These are phyloP conservation scores for Ormosia semicastrata DNA, from an alignment of 306 rosid species.

Conservation along the genomic window DNA sequence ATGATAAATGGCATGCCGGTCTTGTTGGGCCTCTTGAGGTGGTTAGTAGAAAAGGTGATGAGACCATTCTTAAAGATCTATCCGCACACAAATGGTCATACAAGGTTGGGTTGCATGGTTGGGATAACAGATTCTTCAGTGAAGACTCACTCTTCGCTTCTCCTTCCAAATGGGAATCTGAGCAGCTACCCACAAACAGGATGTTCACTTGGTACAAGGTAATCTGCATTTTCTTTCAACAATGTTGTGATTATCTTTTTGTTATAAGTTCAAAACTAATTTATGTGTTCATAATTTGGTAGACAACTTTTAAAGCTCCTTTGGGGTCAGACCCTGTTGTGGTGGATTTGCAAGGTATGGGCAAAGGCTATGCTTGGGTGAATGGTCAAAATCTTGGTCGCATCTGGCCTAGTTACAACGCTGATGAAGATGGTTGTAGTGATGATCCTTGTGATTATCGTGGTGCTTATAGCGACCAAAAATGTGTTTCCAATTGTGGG, in stretches of 20 bases:
- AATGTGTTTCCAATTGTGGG: conserved; percentile 57
- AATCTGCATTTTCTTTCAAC: neutral
- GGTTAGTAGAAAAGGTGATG: conserved; percentile 40
- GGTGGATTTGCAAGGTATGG: conserved; percentile 47
- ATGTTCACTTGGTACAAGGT: conserved; percentile 69
- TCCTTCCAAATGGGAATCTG: conserved; percentile 35
- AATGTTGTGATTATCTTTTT: neutral
- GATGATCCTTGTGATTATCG: conserved; percentile 54
- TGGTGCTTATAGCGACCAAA: conserved; percentile 31
- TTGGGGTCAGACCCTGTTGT: conserved; percentile 43
- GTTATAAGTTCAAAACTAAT: neutral
- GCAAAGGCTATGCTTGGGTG: conserved; percentile 58
- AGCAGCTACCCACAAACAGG: conserved; percentile 22
- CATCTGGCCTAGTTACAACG: conserved; percentile 46
- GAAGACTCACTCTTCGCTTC: conserved; percentile 6
- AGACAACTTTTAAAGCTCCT: conserved; percentile 63
- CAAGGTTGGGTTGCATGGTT: conserved; percentile 49
- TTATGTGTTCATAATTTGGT: neutral
- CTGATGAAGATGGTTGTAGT: conserved; percentile 41
- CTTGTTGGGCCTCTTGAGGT: conserved; percentile 43
- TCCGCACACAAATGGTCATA: conserved; percentile 48
- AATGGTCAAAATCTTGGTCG: conserved; percentile 50
- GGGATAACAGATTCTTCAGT: conserved; percentile 17
- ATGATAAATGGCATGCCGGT: conserved; percentile 38
- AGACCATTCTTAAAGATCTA: conserved; percentile 41